phyloP scores from a whole-genome alignment of 495 filamentous ascomycete species.

The Aspergillus saccharolyticus region DNA sequence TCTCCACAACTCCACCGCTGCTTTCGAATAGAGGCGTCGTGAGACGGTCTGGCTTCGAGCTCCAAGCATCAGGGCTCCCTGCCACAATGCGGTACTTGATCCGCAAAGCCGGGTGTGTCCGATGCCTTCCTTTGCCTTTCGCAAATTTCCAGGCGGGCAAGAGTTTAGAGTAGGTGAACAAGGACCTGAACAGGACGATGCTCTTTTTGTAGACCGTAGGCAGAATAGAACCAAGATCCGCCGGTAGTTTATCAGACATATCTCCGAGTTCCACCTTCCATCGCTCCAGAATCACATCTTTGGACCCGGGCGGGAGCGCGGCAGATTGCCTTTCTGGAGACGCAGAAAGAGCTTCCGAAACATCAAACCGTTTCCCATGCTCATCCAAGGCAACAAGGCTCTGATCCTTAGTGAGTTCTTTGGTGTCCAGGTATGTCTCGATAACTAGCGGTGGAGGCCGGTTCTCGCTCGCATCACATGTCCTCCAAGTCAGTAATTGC shows the following conservation, averaged over 20 bases:
- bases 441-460: constrained; percentile 83
- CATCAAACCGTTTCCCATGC: constrained; percentile 87
- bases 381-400: constrained; percentile 83
- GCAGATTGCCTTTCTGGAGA: constrained; percentile 38
- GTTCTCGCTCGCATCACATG: constrained; percentile 66
- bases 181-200: constrained; percentile 87
- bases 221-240: constrained; percentile 63
- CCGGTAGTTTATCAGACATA: constrained; percentile 45
- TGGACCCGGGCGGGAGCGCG: constrained; percentile 31
- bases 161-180: constrained; percentile 80
- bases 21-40: constrained; percentile 67
- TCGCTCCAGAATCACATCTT: constrained; percentile 80
- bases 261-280: constrained; percentile 80
- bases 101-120: constrained; percentile 56
- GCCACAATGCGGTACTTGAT: constrained; percentile 74
- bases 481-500: constrained; percentile 73
- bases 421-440: constrained; percentile 83
- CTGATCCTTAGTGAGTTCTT: constrained; percentile 75
- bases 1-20: constrained; percentile 61
- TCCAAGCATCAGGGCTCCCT: constrained; percentile 43
- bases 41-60: constrained; percentile 55
- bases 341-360: constrained; percentile 70
- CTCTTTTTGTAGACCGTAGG: constrained; percentile 94
- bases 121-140: constrained; percentile 62
- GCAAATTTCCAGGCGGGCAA: constrained; percentile 85